A percentile compares a stretch with the other conserved stretches of the same genome.
phyloP scores from a whole-genome alignment of 768 basidiomycete genomes.

The Boletus pseudo-olivaceus region DNA sequence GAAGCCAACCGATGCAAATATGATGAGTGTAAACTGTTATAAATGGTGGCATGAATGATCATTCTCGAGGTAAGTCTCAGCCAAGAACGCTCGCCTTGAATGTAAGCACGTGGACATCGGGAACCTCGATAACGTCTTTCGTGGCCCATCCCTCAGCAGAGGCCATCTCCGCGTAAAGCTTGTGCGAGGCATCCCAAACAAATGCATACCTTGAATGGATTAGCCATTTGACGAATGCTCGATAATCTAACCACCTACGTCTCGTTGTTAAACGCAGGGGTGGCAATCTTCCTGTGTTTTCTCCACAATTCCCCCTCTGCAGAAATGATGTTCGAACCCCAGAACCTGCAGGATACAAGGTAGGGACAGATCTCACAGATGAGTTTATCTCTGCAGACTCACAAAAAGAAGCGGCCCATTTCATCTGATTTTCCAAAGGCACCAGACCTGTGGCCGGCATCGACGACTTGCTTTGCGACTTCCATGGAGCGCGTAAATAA shows the following conservation, averaged over 20 bases:
- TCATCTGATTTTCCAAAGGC: conserved; percentile 18
- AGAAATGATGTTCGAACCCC: conserved; percentile 19
- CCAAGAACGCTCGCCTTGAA: conserved; percentile 14
- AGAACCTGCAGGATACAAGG: conserved; percentile 5
- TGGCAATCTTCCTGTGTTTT: conserved; percentile 18
- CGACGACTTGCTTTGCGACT: conserved; percentile 19
- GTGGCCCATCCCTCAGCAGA: conserved; percentile 15
- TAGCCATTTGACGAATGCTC: not conserved
- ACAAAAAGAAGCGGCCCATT: conserved; percentile 14
- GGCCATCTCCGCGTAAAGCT: conserved; percentile 20
- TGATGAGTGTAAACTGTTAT: conserved; percentile 18
- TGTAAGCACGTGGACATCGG: conserved; percentile 13
- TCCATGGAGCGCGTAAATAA: conserved; percentile 23
- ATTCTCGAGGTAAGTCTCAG: not conserved
- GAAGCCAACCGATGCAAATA: conserved; percentile 24
- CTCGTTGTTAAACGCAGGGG: conserved; percentile 24
- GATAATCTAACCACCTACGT: conserved; percentile 11
- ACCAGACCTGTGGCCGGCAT: conserved; percentile 15
- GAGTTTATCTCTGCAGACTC: not conserved
- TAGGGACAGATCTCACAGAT: not conserved
- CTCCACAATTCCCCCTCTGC: conserved; percentile 16
- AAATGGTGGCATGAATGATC: not conserved
- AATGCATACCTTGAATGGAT: conserved; percentile 15
- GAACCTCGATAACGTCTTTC: conserved; percentile 16
- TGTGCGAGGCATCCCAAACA: conserved; percentile 19